A percentile compares a stretch with the other conserved stretches of the same genome.
Conservation (phyloP, 176 grass and related monocot genomes). For the Triticum urartu region DNA sequence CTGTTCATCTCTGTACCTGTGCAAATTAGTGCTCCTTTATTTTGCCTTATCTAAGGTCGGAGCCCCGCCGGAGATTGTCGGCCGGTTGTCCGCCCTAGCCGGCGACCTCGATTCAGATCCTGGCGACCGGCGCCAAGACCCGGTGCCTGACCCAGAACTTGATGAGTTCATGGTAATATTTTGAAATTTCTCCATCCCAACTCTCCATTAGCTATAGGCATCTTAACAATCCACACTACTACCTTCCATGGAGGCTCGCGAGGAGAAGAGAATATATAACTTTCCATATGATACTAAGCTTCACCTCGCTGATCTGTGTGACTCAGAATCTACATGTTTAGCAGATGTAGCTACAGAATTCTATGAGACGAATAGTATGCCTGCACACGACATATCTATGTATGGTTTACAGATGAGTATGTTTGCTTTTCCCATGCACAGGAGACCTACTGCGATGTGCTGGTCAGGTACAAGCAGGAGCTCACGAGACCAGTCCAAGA, state of each 20-base stretch:
- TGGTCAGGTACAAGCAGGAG: conserved; percentile 68
- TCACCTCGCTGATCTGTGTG: neutral
- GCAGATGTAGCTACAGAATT: neutral
- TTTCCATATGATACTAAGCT: neutral
- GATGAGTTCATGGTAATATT: conserved; percentile 77
- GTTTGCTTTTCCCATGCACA: conserved; percentile 10
- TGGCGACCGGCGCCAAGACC: conserved; percentile 2
- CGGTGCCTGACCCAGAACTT: conserved; percentile 66
- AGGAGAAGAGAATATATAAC: neutral
- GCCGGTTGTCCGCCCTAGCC: conserved; percentile 48
- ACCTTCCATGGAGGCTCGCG: neutral
- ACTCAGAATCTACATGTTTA: neutral
- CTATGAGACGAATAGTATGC: neutral
- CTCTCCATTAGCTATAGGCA: neutral
- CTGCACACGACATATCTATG: neutral
- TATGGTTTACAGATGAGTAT: neutral
- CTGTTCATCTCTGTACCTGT: neutral
- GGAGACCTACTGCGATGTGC: conserved; percentile 61
- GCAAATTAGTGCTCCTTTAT: conserved; percentile 15
- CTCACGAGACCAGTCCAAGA: conserved; percentile 71
- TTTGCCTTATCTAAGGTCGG: conserved; percentile 51
- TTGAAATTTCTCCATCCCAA: too few species aligned
- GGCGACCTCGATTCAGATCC: conserved; percentile 49
- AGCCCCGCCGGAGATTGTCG: conserved; percentile 62
- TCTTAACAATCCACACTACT: neutral